Conservation (phyloP, 176 grass and related monocot species). For the Bonia amplexicaulis region DNA sequence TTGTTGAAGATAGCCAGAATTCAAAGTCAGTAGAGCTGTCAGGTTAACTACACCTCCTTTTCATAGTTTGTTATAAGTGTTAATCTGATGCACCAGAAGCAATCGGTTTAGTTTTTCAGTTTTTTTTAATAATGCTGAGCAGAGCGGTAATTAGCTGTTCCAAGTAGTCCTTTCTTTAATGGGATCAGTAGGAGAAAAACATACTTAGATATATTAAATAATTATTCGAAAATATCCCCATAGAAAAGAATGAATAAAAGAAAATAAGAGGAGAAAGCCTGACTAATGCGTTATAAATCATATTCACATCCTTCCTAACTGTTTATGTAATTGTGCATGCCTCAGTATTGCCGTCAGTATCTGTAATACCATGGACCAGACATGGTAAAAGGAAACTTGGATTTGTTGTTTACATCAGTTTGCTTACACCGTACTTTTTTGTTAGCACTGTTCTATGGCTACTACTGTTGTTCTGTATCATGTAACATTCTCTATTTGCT, state of each 20-base stretch:
- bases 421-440: neutral
- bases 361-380: neutral
- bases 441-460: neutral
- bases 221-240: neutral
- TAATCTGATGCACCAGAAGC: neutral
- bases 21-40: neutral
- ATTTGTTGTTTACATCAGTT: neutral
- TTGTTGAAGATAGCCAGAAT: slow-evolving; percentile 6
- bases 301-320: neutral
- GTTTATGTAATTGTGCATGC: neutral
- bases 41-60: neutral
- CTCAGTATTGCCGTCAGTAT: neutral
- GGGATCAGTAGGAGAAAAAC: neutral
- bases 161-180: neutral
- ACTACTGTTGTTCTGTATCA: neutral
- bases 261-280: neutral
- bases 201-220: neutral
- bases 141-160: neutral
- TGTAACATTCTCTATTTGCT: neutral
- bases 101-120: neutral
- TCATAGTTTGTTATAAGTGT: neutral
- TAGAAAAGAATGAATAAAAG: neutral
- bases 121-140: neutral
- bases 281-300: neutral
- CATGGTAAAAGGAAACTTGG: neutral